Base-by-base conservation (phyloP, 768 basidiomycete species). In the Nidula microcarpa region DNA sequence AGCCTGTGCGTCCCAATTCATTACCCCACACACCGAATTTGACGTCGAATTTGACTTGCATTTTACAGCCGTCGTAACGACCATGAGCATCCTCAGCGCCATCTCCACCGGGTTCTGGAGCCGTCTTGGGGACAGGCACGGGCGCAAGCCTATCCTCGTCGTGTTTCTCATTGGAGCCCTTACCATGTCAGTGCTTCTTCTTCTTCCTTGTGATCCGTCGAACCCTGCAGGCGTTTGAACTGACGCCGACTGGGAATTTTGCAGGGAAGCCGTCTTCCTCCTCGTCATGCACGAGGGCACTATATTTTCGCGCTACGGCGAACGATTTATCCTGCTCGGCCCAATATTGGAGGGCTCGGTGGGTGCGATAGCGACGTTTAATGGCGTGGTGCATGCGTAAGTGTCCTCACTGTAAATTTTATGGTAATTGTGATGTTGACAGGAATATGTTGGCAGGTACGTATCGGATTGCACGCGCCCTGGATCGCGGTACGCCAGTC, bases 71-170 rank as follows among this genome's bases (percentile, higher is more conserved):
- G 83, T 95, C 67, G 85, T 86, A 2, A 84, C 89, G 9, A 78
- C 78, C 7, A 88, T 89, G 84, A 92, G 90, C 49, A 64, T 82
- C 6, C 74, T 97, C 39, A 88, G 89, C 49, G 90, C 91, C 1
- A 70, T 91, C 46, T 90, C 89, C 4, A 91, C 91, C 0, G 91
- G 89, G 0, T 89, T 86, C 72, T 97, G 94, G 94, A 90, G 90
- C 49, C 79, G 84, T 47, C 80, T 85, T 41, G 86, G 89, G 8
- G 93, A 95, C 65, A 69, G 75, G 7, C 71, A 85, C 57, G 94
- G 94, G 8, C 79, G 94, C 35, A 93, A 86, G 47, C 79, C 78
- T 23, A 81, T 95, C 43, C 80, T 95, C 53, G 79, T 81, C 2
- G 66, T 83, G 13, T 79, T 86, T 36, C 74, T 87, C 5, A 55